Conservation (phyloP, 1,284 basidiomycete genomes). For the Pyrrhoderma lamaoense region DNA sequence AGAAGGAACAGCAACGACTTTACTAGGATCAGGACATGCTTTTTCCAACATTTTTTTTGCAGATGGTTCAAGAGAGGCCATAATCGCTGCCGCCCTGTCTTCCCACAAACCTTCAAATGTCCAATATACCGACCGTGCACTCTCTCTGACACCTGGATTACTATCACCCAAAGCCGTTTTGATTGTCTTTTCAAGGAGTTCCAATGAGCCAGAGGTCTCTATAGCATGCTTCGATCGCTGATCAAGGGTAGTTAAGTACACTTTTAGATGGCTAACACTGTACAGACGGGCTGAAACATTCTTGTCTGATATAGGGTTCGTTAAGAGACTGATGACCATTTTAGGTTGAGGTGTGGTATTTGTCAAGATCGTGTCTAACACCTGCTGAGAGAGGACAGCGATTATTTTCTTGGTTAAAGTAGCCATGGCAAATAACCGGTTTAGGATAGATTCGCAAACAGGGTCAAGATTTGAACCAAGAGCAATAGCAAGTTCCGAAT, state of each 20-base stretch:
- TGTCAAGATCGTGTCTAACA: conserved; percentile 62
- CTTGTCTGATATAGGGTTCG: conserved; percentile 54
- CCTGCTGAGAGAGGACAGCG: conserved; percentile 78
- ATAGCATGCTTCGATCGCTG: conserved; percentile 54
- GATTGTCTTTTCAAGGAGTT: conserved; percentile 65
- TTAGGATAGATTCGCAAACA: conserved; percentile 69
- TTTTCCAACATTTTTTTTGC: conserved; percentile 84
- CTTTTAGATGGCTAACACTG: conserved; percentile 59
- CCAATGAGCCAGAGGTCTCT: conserved; percentile 59
- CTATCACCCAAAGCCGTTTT: conserved; percentile 71
- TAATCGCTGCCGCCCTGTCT: conserved; percentile 53
- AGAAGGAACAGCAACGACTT: conserved; percentile 31
- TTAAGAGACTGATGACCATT: conserved; percentile 25
- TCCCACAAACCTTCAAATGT: conserved; percentile 72
- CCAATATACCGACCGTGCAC: conserved; percentile 76
- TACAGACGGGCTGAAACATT: conserved; percentile 73
- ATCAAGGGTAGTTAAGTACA: conserved; percentile 67
- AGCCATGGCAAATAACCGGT: conserved; percentile 79
- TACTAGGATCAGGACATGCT: conserved; percentile 56
- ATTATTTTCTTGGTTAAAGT: conserved; percentile 94
- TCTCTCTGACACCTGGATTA: conserved; percentile 75
- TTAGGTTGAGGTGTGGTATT: conserved; percentile 71
- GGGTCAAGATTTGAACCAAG: conserved; percentile 72
- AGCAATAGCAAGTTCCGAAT: conserved; percentile 65
- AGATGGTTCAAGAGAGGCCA: conserved; percentile 62